A percentile compares a stretch with the other conserved stretches of the same genome.
phyloP scores from a whole-genome alignment of 257 asterid genomes.

The Solanum clarkiae region DNA sequence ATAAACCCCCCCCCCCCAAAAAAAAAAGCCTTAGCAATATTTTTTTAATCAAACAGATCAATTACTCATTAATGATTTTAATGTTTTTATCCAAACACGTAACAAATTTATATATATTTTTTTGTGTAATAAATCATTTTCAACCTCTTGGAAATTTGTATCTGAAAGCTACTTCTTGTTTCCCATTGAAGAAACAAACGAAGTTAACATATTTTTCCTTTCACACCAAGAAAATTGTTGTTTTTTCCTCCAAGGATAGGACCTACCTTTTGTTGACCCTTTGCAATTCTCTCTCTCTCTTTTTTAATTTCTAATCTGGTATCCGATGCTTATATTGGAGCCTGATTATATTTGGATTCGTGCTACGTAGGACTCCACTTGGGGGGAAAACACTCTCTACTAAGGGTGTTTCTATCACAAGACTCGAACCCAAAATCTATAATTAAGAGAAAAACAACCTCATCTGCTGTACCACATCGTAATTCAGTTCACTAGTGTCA shows the following conservation, averaged over 20 bases:
- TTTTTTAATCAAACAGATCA: not conserved
- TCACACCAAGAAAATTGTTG: not conserved
- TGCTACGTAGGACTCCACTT: no score
- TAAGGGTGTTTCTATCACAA: no score
- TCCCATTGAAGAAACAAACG: not conserved
- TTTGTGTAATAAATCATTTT: not conserved
- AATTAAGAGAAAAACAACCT: no score
- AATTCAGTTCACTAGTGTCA: not conserved
- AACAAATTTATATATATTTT: not conserved
- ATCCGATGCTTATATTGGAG: no score
- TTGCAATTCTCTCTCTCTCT: no score
- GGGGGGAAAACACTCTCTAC: no score
- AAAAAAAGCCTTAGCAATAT: not conserved
- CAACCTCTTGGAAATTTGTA: not conserved
- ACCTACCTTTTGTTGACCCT: not conserved
- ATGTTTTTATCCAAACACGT: not conserved
- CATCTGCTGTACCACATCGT: no score
- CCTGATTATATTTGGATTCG: no score
- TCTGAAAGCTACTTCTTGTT: not conserved
- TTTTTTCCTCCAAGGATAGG: not conserved
- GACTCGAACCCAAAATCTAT: no score
- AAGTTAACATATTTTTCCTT: not conserved
- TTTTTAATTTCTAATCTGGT: no score
- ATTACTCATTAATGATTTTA: not conserved
- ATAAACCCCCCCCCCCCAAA: not conserved